A percentile compares a stretch with the other conserved stretches of the same genome.
These are phyloP conservation scores for Amorphotheca resinae DNA, from an alignment of 495 filamentous ascomycete genomes.

Conservation along the genomic window DNA sequence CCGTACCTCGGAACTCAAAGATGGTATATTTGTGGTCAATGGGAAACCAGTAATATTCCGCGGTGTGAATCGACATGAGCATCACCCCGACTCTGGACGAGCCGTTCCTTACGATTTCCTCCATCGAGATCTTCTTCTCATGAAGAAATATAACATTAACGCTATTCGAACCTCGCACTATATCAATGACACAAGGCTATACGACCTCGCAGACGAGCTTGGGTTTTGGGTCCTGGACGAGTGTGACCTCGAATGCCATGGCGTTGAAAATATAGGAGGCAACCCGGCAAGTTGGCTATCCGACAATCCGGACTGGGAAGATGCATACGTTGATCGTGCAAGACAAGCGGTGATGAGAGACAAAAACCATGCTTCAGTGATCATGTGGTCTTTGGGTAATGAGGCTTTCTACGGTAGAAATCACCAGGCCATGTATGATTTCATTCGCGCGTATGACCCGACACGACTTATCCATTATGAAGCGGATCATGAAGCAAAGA, in stretches of 20 bases:
- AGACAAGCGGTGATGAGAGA: conserved; percentile 53
- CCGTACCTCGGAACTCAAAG: conserved; percentile 40
- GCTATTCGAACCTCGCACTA: conserved; percentile 56
- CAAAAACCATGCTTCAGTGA: conserved; percentile 52
- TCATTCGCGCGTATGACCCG: conserved; percentile 41
- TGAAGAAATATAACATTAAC: conserved; percentile 60
- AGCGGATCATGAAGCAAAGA: conserved; percentile 43
- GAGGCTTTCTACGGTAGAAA: conserved; percentile 61
- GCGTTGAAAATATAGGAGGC: conserved; percentile 42
- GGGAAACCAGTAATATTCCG: conserved; percentile 45
- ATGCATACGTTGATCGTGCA: conserved; percentile 59
- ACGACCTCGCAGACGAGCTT: conserved; percentile 54
- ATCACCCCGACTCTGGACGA: conserved; percentile 46
- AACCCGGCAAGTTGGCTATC: conserved; percentile 35
- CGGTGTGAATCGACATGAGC: conserved; percentile 59
- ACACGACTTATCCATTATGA: conserved; percentile 58
- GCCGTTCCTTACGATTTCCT: conserved; percentile 46
- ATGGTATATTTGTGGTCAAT: conserved; percentile 48
- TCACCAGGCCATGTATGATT: conserved; percentile 54
- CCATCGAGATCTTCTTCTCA: conserved; percentile 43
- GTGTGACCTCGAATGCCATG: conserved; percentile 63
- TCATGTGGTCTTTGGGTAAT: conserved; percentile 66
- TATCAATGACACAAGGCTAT: conserved; percentile 45
- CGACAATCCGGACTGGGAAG: conserved; percentile 55
- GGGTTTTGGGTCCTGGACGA: conserved; percentile 64